phyloP scores from a whole-genome alignment of 305 asterid genomes.

The Solanum hybrid region DNA sequence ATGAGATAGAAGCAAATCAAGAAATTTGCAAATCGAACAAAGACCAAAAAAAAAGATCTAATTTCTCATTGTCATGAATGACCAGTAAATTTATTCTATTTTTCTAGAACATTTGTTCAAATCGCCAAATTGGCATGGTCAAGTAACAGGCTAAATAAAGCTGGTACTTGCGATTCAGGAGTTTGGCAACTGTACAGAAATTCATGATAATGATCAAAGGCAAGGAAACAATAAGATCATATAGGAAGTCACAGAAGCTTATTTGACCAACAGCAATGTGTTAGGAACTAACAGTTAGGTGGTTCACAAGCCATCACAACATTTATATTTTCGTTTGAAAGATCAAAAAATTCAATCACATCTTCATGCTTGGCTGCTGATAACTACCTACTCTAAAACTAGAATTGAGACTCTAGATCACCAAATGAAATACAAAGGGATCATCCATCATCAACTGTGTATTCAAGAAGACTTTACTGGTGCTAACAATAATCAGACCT shows the following conservation, averaged over 20 bases:
- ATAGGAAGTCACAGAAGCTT: neutral
- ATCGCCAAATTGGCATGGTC: neutral
- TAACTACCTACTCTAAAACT: neutral
- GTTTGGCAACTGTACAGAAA: neutral
- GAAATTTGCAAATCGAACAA: neutral
- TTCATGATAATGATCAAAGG: neutral
- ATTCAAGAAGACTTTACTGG: neutral
- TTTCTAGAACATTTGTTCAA: neutral
- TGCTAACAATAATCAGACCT: slow-evolving; percentile 24
- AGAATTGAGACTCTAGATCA: neutral
- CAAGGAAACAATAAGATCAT: neutral
- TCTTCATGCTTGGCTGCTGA: neutral
- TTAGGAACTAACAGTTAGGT: neutral
- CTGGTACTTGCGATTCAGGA: neutral
- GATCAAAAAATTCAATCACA: neutral
- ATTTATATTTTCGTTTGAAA: neutral
- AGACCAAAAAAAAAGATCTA: neutral
- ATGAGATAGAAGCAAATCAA: neutral
- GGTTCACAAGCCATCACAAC: neutral
- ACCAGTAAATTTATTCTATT: neutral
- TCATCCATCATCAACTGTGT: neutral
- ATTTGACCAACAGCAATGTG: neutral
- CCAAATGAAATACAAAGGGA: neutral
- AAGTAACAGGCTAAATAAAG: neutral
- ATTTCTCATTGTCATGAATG: neutral